phyloP scores from a whole-genome alignment of 345 rosid species.

The Litchi chinensis region DNA sequence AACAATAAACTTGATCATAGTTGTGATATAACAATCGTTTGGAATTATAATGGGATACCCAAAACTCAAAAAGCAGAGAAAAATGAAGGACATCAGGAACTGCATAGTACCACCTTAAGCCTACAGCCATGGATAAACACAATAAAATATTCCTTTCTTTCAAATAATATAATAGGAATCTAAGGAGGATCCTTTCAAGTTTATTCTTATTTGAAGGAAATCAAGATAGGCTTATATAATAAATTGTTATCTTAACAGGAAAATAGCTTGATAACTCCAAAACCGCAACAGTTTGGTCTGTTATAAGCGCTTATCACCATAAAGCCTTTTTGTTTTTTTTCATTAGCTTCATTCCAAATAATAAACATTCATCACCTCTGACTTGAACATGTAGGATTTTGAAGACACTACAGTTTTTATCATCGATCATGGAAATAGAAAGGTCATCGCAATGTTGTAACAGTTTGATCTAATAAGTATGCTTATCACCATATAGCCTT shows the following conservation, averaged over 20 bases:
- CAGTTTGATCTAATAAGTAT: not conserved
- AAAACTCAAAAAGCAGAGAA: not conserved
- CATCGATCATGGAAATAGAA: no score
- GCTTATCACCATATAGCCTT: not conserved
- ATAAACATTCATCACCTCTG: no score
- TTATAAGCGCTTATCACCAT: not conserved
- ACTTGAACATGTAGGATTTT: no score
- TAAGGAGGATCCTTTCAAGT: not conserved
- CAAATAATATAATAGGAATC: not conserved
- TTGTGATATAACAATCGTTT: not conserved
- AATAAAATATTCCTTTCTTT: no score
- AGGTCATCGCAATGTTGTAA: not conserved
- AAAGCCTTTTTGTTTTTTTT: not conserved
- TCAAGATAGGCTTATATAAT: not conserved
- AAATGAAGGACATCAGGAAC: not conserved
- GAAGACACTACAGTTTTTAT: no score
- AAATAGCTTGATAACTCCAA: not conserved
- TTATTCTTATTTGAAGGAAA: not conserved
- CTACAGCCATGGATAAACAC: no score
- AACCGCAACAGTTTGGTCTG: not conserved
- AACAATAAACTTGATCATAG: not conserved
- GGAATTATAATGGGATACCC: not conserved
- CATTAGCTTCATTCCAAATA: no score
- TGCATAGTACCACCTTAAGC: not conserved
- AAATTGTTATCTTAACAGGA: not conserved